A percentile compares a stretch with the other conserved stretches of the same genome.
These are phyloP conservation scores for Eimeria tenella DNA, from an alignment of 169 alveolate genomes.

Conservation along the genomic window DNA sequence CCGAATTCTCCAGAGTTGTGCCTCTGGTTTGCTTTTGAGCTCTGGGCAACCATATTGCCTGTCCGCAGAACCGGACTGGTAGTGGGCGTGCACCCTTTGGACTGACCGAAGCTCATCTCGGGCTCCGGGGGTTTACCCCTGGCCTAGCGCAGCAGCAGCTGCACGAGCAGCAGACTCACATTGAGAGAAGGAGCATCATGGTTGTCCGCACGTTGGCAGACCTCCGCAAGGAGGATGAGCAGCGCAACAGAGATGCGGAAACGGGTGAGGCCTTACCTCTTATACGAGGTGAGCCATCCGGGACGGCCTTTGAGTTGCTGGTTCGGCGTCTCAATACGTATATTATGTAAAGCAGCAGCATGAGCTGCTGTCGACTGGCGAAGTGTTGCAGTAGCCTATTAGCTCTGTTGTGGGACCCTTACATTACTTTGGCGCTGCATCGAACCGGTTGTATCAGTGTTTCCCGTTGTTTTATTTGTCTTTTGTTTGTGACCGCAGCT, in stretches of 20 bases:
- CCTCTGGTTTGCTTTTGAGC: too few species aligned
- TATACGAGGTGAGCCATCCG: conserved; percentile 43
- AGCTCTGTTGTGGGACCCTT: not conserved
- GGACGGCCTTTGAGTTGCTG: not conserved
- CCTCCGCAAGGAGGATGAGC: conserved; percentile 78
- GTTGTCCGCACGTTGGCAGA: conserved; percentile 72
- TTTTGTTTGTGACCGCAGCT: conserved; percentile 47
- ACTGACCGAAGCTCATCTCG: too few species aligned
- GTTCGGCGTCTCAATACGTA: not conserved
- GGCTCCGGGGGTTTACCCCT: too few species aligned
- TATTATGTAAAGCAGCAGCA: conserved; percentile 26
- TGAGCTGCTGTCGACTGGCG: not conserved
- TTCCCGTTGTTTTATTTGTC: not conserved
- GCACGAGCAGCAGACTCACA: not conserved
- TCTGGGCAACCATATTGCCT: too few species aligned
- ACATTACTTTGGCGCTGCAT: too few species aligned
- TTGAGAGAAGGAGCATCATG: not conserved
- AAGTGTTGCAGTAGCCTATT: too few species aligned
- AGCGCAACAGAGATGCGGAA: conserved; percentile 48
- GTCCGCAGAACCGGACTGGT: too few species aligned
- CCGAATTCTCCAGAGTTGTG: too few species aligned
- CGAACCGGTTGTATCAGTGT: too few species aligned
- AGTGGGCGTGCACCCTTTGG: too few species aligned
- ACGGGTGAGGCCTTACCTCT: conserved; percentile 41
- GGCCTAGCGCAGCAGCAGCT: not conserved